phyloP scores from a whole-genome alignment of 169 alveolate species.

The Theileria parva region DNA sequence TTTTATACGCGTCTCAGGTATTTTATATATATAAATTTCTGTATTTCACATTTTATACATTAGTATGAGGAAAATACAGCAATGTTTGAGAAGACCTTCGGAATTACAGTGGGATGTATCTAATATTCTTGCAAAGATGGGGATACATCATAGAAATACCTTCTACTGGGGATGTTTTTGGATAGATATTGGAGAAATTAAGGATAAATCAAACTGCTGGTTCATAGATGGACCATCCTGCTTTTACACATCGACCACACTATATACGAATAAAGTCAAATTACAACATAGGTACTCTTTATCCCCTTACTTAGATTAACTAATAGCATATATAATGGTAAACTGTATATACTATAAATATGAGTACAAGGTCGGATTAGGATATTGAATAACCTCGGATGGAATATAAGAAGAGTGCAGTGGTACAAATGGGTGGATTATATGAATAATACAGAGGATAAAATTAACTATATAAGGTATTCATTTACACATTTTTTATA shows the following conservation, averaged over 20 bases:
- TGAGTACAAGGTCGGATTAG: slow-evolving; percentile 12
- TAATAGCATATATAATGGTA: neutral
- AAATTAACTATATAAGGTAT: slow-evolving; percentile 61
- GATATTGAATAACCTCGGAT: slow-evolving; percentile 77
- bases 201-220: slow-evolving; percentile 79
- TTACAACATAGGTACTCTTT: slow-evolving; percentile 75
- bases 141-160: slow-evolving; percentile 78
- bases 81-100: slow-evolving; percentile 73
- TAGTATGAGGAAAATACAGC: slow-evolving; percentile 80
- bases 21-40: neutral
- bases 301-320: too few species aligned
- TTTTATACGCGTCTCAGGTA: slow-evolving; percentile 79
- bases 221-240: slow-evolving; percentile 83
- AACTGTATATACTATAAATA: neutral
- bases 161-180: slow-evolving; percentile 84
- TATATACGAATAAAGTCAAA: slow-evolving; percentile 73
- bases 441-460: slow-evolving; percentile 45
- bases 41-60: neutral
- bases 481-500: neutral
- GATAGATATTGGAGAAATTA: slow-evolving; percentile 82
- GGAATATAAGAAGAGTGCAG: slow-evolving; percentile 80
- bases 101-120: slow-evolving; percentile 85
- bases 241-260: slow-evolving; percentile 74
- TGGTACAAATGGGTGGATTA: slow-evolving; percentile 79
- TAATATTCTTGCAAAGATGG: slow-evolving; percentile 70